phyloP scores from a whole-genome alignment of 768 basidiomycete genomes.

The Mrakia gelida region DNA sequence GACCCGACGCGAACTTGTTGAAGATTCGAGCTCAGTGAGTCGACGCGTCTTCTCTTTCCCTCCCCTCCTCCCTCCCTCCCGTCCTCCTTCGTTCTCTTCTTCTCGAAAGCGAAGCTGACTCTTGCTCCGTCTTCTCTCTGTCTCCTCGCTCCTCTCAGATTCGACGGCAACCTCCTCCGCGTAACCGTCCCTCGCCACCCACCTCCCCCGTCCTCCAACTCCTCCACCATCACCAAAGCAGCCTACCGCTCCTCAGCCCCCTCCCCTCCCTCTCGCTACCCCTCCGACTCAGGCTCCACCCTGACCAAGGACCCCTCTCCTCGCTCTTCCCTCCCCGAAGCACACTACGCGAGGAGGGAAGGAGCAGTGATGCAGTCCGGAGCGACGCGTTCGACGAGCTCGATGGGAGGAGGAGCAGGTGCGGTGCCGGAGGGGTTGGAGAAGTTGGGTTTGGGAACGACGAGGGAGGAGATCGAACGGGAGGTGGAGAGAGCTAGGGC shows the following conservation, averaged over 20 bases:
- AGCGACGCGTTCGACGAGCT: no score
- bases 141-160: not conserved
- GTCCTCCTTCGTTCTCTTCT: not conserved
- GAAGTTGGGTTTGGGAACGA: not conserved
- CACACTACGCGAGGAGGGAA: no score
- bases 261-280: not conserved
- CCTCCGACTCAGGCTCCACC: not conserved
- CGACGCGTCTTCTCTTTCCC: not conserved
- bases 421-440: not conserved
- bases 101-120: not conserved
- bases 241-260: not conserved
- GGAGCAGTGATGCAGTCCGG: no score
- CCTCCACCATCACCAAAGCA: slow-evolving; percentile 3
- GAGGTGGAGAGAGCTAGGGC: not conserved
- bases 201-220: not conserved
- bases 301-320: no score
- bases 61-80: not conserved
- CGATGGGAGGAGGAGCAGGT: not conserved
- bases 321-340: no score
- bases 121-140: not conserved
- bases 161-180: slow-evolving; percentile 17
- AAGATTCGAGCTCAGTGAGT: slow-evolving; percentile 29
- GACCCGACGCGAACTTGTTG: slow-evolving; percentile 22
- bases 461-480: not conserved
- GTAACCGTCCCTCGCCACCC: slow-evolving; percentile 19